Evolutionary conservation across 2,329 filamentous ascomycete species (phyloP), one percentile per base, ranked within the genome.

Genomic region (Gnomoniopsis smithogilvyi): DNA sequence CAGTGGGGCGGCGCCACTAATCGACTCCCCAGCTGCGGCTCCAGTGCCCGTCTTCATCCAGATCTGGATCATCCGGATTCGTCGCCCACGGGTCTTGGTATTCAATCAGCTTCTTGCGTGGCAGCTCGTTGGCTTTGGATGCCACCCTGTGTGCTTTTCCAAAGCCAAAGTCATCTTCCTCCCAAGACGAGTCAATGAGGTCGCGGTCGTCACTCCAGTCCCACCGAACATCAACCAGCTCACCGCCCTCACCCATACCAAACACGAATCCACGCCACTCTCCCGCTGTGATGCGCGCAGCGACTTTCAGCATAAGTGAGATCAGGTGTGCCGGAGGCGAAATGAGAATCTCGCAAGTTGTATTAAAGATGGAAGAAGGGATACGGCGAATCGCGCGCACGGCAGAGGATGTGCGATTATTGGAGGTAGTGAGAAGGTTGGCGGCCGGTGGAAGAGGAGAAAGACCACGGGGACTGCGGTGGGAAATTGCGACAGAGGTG

Each of bases 241-340:
- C 80, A 10, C 82, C 82, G 17, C 73, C 69, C 57, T 85, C 82
- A 34, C 78, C 78, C 54, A 78, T 74, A 12, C 83, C 83, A 53
- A 80, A 79, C 54, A 85, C 77, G 65, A 82, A 73, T 62, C 83
- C 89, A 67, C 83, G 76, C 87, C 82, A 86, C 74, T 84, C 80
- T 19, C 83, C 84, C 33, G 79, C 79, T 1, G 87, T 82, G 62
- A 96, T 91, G 62, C 84, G 86, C 0, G 90, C 87, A 1, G 92
- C 91, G 58, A 96, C 91, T 58, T 86, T 86, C 4, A 96, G 81
- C 80, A 96, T 92, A 45, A 96, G 78, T 26, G 85, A 80, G 38
- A 96, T 83, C 2, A 96, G 81, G 66, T 93, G 86, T 17, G 88
- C 84, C 0, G 93, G 92, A n/a, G 92, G 92, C 0, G 90, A 86